Evolutionary conservation across 306 rosid genomes (phyloP).

Genomic region (Boehmeria nivea): DNA sequence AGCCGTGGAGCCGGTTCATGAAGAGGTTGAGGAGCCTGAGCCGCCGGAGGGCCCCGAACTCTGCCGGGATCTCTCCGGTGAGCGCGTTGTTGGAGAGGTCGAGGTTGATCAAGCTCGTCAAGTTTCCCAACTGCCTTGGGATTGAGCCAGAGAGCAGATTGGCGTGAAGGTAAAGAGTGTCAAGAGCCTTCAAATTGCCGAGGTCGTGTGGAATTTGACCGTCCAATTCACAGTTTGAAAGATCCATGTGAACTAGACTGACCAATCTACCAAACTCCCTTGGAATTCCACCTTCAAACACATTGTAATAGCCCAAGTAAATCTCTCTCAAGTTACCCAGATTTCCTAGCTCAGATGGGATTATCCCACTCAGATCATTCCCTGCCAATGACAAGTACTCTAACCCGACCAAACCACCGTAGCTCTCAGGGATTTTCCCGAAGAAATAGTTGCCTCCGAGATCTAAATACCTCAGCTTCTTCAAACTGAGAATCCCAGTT

Average conservation of each 20-base stretch:
- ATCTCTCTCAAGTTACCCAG: slow-evolving; percentile 54
- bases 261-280: slow-evolving; percentile 53
- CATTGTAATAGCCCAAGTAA: slow-evolving; percentile 69
- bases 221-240: slow-evolving; percentile 57
- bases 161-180: slow-evolving; percentile 63
- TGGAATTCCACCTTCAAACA: slow-evolving; percentile 78
- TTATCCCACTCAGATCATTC: slow-evolving; percentile 59
- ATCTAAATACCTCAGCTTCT: slow-evolving; percentile 58
- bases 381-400: slow-evolving; percentile 74
- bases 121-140: slow-evolving; percentile 64
- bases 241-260: slow-evolving; percentile 61
- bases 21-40: slow-evolving; percentile 78
- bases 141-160: slow-evolving; percentile 66
- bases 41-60: slow-evolving; percentile 48
- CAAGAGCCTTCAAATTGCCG: slow-evolving; percentile 55
- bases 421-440: slow-evolving; percentile 56
- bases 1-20: slow-evolving; percentile 75
- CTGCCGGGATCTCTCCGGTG: slow-evolving; percentile 71
- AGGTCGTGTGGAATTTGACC: slow-evolving; percentile 67
- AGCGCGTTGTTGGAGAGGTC: slow-evolving; percentile 80
- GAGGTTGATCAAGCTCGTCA: slow-evolving; percentile 46
- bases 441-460: slow-evolving; percentile 71
- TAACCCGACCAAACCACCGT: slow-evolving; percentile 45
- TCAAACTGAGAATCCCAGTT: slow-evolving; percentile 35
- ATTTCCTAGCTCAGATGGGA: slow-evolving; percentile 74